Conservation (phyloP, 768 basidiomycete genomes). For the Pulveroboletus frians region DNA sequence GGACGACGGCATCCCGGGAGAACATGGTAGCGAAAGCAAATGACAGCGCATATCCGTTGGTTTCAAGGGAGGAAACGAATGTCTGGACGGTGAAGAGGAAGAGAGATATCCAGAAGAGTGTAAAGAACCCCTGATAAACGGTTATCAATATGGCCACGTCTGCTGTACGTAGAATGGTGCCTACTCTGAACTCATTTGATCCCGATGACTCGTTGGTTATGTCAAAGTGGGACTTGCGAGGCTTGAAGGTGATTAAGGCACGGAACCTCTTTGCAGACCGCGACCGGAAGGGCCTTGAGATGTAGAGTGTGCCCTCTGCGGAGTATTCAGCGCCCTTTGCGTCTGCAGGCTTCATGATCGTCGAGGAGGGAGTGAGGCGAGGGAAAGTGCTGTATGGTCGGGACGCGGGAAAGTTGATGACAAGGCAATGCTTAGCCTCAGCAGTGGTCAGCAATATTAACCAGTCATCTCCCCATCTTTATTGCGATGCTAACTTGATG, state of each 20-base stretch:
- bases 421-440: not conserved
- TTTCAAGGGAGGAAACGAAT: conserved; percentile 71
- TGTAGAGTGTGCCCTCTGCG: conserved; percentile 61
- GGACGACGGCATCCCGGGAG: conserved; percentile 74
- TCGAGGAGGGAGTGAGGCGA: not conserved
- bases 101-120: conserved; percentile 89
- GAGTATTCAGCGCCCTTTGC: conserved; percentile 33
- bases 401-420: conserved; percentile 11
- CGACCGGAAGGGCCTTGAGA: conserved; percentile 73
- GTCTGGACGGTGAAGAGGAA: conserved; percentile 78
- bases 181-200: conserved; percentile 80
- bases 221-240: conserved; percentile 83
- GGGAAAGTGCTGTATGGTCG: conserved; percentile 1
- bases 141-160: conserved; percentile 2
- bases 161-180: not conserved
- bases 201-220: conserved; percentile 67
- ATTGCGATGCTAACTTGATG: not conserved
- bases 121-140: conserved; percentile 75
- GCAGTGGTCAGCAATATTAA: too few species aligned
- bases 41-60: conserved; percentile 72
- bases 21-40: conserved; percentile 82
- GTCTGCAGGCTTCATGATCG: conserved; percentile 12
- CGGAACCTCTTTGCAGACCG: conserved; percentile 70
- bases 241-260: conserved; percentile 80
- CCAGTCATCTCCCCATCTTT: not conserved